Evolutionary conservation across 768 basidiomycete genomes (phyloP), one percentile per base, ranked within the genome.

Genomic region (Cyathus striatus): DNA sequence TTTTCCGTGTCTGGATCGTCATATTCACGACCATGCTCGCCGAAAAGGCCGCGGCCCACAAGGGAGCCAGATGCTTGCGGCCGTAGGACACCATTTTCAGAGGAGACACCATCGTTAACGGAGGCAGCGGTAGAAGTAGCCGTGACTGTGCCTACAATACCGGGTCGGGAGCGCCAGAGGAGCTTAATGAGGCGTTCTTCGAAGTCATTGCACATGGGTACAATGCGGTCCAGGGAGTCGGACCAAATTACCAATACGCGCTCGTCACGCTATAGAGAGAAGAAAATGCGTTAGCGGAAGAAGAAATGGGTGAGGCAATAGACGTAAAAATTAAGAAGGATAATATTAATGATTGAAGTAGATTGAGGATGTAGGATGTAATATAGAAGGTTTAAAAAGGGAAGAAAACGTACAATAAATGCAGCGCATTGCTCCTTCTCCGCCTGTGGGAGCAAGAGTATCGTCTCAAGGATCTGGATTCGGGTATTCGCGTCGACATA

Each of bases 341-440:
- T n/a, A n/a, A n/a, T n/a, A n/a, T n/a, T n/a, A n/a, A n/a, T n/a
- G n/a, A n/a, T n/a, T n/a, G n/a, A n/a, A n/a, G n/a, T n/a, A n/a
- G n/a, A n/a, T n/a, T n/a, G n/a, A n/a, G n/a, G n/a, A n/a, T n/a
- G n/a, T n/a, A n/a, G n/a, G n/a, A n/a, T n/a, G n/a, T n/a, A n/a
- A n/a, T n/a, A n/a, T n/a, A n/a, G n/a, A n/a, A n/a, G n/a, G n/a
- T n/a, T n/a, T n/a, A 44, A 37, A 1, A 12, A 41, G 23, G 6
- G 26, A 43, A n/a, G 10, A 33, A 9, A 3, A 73, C 82, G 48
- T 44, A 84, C 84, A 54, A 90, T 80, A 58, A 93, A 93, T 1
- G 90, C 90, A 64, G 86, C 90, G 38, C 81, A 86, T 51, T 92
- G 90, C 46, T 91, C 88, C 64, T 86, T 85, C 52, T 91, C 86